Evolutionary conservation across 176 grass and related monocot genomes (phyloP).

Genomic region (Cocos nucifera): DNA sequence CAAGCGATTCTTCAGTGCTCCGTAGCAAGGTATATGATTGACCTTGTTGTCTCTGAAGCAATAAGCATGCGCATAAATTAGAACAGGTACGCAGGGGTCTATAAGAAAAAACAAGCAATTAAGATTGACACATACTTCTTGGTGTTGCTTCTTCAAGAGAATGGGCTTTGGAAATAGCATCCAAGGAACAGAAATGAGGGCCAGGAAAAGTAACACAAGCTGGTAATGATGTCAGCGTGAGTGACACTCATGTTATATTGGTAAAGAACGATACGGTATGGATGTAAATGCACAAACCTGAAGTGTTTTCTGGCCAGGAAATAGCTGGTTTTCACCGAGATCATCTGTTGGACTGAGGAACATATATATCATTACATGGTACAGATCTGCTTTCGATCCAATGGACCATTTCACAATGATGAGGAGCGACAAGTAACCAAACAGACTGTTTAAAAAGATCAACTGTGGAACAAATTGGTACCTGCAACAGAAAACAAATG

Average conservation of each 20-base stretch:
- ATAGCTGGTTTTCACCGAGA: constrained; percentile 86
- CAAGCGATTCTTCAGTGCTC: constrained; percentile 52
- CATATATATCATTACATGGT: constrained; percentile 99
- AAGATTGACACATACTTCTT: constrained; percentile 36
- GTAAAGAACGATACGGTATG: too few relatives aligned
- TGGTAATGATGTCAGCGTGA: constrained; percentile 26
- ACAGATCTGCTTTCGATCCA: constrained; percentile 73
- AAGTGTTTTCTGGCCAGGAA: constrained; percentile 71
- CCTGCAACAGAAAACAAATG: constrained; percentile 31
- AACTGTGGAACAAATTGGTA: constrained; percentile 78
- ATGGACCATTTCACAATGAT: constrained; percentile 95
- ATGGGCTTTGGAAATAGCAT: constrained; percentile 96
- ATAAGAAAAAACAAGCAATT: constrained; percentile 2
- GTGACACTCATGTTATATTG: neutral
- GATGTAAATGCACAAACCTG: constrained; percentile 35
- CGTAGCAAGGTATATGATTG: constrained; percentile 51
- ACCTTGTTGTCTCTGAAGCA: constrained; percentile 74
- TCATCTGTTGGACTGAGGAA: constrained; percentile 86
- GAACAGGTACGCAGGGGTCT: constrained; percentile 12
- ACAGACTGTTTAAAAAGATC: constrained; percentile 91
- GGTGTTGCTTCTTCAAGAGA: constrained; percentile 70
- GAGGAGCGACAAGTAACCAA: constrained; percentile 84
- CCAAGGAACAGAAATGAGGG: constrained; percentile 84
- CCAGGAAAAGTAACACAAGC: constrained; percentile 66
- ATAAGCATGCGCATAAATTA: constrained; percentile 25